Evolutionary conservation across 805 yeast species (phyloP), one percentile per base, ranked within the genome.

Genomic region (Saccharomycopsis amapae): DNA sequence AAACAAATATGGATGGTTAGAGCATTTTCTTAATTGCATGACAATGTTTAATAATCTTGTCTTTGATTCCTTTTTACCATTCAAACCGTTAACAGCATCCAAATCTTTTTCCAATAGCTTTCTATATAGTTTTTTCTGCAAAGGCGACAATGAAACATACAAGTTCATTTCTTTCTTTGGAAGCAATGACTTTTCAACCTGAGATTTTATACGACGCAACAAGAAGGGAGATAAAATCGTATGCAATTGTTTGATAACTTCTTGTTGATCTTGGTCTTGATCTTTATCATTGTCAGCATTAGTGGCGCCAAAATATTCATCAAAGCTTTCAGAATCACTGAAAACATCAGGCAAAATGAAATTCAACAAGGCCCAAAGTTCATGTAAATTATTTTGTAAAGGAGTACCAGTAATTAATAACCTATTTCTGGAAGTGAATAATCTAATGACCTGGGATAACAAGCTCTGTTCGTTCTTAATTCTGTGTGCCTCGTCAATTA

Each of bases 1-100:
- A 56, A 84, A 84, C 33, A 84, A 63, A 58, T 84, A 84, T 12
- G 94, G 94, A 64, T 84, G 94, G 56, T 84, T 84, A 64, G 90
- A 84, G 61, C 93, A 84, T 61, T 84, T 84, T 59, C 93, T 73
- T 56, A 84, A 67, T 60, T 84, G 94, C 94, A 84, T 84, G 40
- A 83, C 90, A 54, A 84, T 84, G 59, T 84, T 84, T 40, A 84
- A 64, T 48, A 84, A 67, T 56, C 93, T 67, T 2, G 94, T 84
- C 58, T 84, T 83, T 12, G 83, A 73, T 59, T 84, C 94, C 48
- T 77, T 73, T 53, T 78, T 81, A 33, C 87, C 87, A 55, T 71
- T 78, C 4, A 83, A 79, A n/a, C 88, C 90, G 61, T 84, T 84
- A 9, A 84, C 89, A 0, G 93, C 93, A 65, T 84, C 90, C 30